Evolutionary conservation across 73 alveolate genomes (phyloP), one percentile per base, ranked within the genome.

Genomic region (Stentor coeruleus): DNA sequence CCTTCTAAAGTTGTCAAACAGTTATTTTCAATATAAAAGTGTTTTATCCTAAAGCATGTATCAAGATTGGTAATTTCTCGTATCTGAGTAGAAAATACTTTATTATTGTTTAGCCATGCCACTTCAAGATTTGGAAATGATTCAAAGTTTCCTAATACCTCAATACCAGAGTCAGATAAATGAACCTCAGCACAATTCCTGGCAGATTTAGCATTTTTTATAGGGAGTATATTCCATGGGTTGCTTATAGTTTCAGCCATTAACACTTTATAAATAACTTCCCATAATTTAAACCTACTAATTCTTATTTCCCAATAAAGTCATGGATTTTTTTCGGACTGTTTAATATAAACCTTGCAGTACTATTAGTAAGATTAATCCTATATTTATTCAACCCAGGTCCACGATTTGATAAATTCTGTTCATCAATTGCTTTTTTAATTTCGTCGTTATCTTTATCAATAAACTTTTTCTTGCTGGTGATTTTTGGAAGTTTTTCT

Each of bases 161-260:
- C 93, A 26, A 96, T 75, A 35, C 93, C 98, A 82, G 97, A 80
- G 79, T 95, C 91, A n/a, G 96, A 79, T 83, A 94, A 77, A 59
- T 93, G 98, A 58, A 96, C 95, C 85, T 96, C 99, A 3, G 89
- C 88, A 73, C 97, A 88, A 84, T 92, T 98, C 82, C 97, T 88
- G 58, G 99, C 99, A 81, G 92, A 91, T 86, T 96, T 96, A 41
- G 94, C 95, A 80, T 95, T 96, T 86, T 96, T 96, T 3, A 96
- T 91, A 20, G 99, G 99, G 75, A 96, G 86, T 59, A 93, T 86
- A 49, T 93, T 59, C 98, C 99, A 96, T 2, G 99, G 99, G 66
- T 95, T 92, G 38, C 97, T 96, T 30, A 92, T 37, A 58, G 36
- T 66, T 66, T 20, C 40, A 66, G n/a, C 39, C 79, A 66, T 66